Base-by-base conservation (phyloP, 106 monocot species). In the Platanthera zijinensis region DNA sequence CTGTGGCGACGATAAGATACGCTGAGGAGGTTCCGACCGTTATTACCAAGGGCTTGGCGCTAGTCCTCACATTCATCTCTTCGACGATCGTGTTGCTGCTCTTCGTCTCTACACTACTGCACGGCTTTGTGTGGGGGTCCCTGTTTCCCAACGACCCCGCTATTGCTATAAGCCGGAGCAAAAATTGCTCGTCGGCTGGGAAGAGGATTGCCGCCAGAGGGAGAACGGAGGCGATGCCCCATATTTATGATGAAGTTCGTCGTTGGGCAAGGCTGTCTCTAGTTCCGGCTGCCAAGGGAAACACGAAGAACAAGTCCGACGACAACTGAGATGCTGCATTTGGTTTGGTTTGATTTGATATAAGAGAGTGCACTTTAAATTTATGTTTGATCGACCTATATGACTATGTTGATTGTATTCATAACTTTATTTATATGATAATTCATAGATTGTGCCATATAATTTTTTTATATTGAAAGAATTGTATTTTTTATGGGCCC, bases 91-190 rank as follows among this genome's bases (percentile, higher is more conserved):
- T 93, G 32, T 79, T 81, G 4, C 51, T 93, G 5, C 84, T 96
- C 11, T 80, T 92, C 76, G 66, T 90, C 48, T 96, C 83, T 0
- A 96, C 96, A 13, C 81, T 96, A 25, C 82, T 96, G 51, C 96
- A 96, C 52, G 92, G 87, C 7, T 81, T 96, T 17, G 68, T 88
- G 0, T 93, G 88, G 88, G 57, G 79, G 0, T 85, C 92, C 0
- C 80, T 96, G 49, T 93, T 96, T 46, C 96, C 93, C 0, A 96
- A 96, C 75, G 93, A 96, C 64, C 81, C 85, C 56, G 92, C 96
- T 50, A 96, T 96, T 19, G 96, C 96, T 77, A 96, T 96, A 59
- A 92, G 87, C 21, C 84, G 86, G 84, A 86, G 73, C 71, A 89
- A 76, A 82, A 71, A 25, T 57, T 15, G 39, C 56, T 61, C 15